Base-by-base conservation (phyloP, 2,329 filamentous ascomycete species). In the Myriosclerotinia duriaeana region DNA sequence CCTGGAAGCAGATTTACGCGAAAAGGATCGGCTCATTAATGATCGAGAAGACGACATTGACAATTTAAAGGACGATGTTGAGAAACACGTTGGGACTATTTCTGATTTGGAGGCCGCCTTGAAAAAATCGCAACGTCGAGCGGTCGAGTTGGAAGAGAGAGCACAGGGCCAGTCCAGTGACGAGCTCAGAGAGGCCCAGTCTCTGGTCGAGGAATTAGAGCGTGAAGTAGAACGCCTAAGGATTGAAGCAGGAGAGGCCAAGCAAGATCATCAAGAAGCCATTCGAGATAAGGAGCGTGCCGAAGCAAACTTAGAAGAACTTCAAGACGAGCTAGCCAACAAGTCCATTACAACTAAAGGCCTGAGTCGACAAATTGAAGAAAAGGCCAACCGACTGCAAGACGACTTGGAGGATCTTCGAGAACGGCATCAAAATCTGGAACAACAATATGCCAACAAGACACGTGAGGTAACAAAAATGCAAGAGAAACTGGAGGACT, bases 311-410 rank as follows among this genome's bases (percentile, higher is more conserved):
- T 78, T 89, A 20, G 83, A 87, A 71, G 86, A 89, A 73, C 81
- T 93, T 34, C 89, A 91, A 69, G 89, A 91, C 64, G 90, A 93
- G 72, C 86, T 93, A 83, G 84, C 89, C 30, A 89, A 93, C 78
- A 93, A 92, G 72, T 93, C 90, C 0, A 84, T 92, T 48, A 86
- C 87, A 64, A 90, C 89, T 15, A 92, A 90, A 74, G 89, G 89
- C 2, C 81, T 92, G 11, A 90, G 87, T 63, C 85, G 89, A 42
- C 90, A 93, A 77, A 83, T 92, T 22, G 89, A 93, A 73, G 89
- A 91, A 71, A 91, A 87, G 76, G 79, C 87, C 11, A 79, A 81
- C 62, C 86, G 86, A 42, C 79, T 93, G 12, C 89, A 93, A 71
- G 80, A 84, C 55, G 89, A 93, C 66, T 78, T 92, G 7, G 84